Conservation (phyloP, 2,329 filamentous ascomycete genomes). For the Fusarium proliferatum region DNA sequence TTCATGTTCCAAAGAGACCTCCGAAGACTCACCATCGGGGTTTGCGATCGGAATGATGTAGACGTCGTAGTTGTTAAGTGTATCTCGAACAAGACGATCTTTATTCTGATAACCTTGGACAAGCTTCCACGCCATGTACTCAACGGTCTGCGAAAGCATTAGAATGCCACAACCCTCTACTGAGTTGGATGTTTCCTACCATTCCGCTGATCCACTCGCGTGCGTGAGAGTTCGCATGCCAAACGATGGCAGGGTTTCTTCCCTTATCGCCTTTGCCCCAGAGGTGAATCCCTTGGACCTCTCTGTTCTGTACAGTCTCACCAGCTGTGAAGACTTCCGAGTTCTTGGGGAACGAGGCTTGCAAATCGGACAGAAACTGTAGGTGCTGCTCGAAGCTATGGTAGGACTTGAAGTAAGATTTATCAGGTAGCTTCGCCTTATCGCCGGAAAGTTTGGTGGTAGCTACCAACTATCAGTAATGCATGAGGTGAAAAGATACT, state of each 20-base stretch:
- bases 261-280: conserved; percentile 60
- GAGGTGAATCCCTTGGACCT: conserved; percentile 71
- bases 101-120: conserved; percentile 37
- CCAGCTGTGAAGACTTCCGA: conserved; percentile 63
- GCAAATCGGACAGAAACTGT: conserved; percentile 59
- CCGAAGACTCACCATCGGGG: conserved; percentile 61
- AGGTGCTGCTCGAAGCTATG: conserved; percentile 64
- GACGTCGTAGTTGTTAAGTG: conserved; percentile 71
- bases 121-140: conserved; percentile 38
- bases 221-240: conserved; percentile 69
- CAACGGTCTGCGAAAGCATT: conserved; percentile 22
- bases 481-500: accelerated
- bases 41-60: conserved; percentile 73
- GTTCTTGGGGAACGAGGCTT: conserved; percentile 55
- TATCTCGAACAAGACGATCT: conserved; percentile 12
- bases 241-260: conserved; percentile 63
- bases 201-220: conserved; percentile 70
- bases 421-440: conserved; percentile 8
- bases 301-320: conserved; percentile 57
- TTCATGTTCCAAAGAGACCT: accelerated
- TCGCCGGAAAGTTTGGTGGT: neutral
- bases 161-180: accelerated
- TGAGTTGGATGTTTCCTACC: conserved; percentile 41
- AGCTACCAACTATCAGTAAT: neutral
- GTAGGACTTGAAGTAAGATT: conserved; percentile 63